Conservation (phyloP, 768 basidiomycete genomes). For the Hygrophorus pudorinus region DNA sequence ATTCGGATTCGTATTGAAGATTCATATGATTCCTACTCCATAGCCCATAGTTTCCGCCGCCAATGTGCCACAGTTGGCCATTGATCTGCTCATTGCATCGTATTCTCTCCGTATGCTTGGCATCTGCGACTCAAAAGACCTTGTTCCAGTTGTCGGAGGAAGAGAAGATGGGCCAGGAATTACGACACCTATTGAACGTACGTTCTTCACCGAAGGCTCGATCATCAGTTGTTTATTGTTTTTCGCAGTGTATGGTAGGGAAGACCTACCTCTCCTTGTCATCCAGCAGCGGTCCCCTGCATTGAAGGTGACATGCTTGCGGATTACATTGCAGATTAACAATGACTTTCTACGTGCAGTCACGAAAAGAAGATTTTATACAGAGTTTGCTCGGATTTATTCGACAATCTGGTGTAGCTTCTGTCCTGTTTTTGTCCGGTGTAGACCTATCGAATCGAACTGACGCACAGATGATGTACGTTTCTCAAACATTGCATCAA, state of each 20-base stretch:
- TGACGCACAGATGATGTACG: constrained; percentile 72
- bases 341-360: constrained; percentile 25
- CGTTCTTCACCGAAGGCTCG: constrained; percentile 16
- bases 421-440: constrained; percentile 59
- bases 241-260: constrained; percentile 51
- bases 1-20: constrained; percentile 6
- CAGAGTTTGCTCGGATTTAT: constrained; percentile 49
- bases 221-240: background rate
- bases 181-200: constrained; percentile 70
- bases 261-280: constrained; percentile 39
- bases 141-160: constrained; percentile 66
- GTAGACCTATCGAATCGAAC: constrained; percentile 67
- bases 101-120: constrained; percentile 52
- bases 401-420: constrained; percentile 33
- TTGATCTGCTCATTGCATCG: constrained; percentile 63
- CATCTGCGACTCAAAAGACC: constrained; percentile 47
- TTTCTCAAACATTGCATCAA: background rate
- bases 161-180: constrained; percentile 53
- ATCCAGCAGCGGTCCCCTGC: constrained; percentile 76
- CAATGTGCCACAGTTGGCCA: constrained; percentile 73
- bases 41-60: constrained; percentile 72
- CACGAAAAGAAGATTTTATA: constrained; percentile 60
- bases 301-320: constrained; percentile 43
- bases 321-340: background rate
- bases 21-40: constrained; percentile 4